Percentiles rank a stretch among this genome's conserved stretches.
Conservation (phyloP, 164 flowering plant genomes). For the Tinospora cordifolia region DNA sequence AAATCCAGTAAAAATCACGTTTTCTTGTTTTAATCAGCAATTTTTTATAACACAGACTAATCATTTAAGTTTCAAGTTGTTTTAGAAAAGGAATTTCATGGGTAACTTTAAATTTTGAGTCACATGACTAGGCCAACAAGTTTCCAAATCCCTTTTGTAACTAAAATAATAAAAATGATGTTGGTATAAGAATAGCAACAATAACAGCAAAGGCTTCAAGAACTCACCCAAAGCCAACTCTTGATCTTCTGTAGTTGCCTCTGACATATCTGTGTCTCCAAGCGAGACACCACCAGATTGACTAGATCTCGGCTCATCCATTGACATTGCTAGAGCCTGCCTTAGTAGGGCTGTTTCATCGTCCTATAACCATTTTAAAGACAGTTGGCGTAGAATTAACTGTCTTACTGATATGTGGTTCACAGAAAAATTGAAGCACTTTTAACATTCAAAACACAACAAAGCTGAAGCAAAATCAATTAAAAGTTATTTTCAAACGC, state of each 20-base stretch:
- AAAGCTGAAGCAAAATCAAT: not conserved
- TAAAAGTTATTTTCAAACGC: not conserved
- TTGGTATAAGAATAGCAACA: no score
- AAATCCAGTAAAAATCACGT: no score
- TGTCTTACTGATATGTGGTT: not conserved
- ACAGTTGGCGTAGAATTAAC: conserved; percentile 2
- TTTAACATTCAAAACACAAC: not conserved
- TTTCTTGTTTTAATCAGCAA: no score
- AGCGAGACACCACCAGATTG: conserved; percentile 22
- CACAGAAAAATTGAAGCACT: not conserved
- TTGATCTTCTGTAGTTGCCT: conserved; percentile 64
- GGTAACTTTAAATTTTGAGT: no score
- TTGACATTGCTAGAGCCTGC: conserved; percentile 89
- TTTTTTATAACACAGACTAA: no score
- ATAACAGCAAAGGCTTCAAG: no score
- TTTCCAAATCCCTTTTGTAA: no score
- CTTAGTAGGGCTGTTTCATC: conserved; percentile 76
- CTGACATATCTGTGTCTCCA: conserved; percentile 71
- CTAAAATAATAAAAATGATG: no score
- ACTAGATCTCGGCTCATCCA: conserved; percentile 55
- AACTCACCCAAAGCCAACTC: conserved; percentile 74
- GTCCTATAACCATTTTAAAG: conserved; percentile 38
- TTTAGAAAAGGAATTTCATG: no score
- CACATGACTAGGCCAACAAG: no score
- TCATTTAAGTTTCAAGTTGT: no score